Evolutionary conservation across 345 rosid species (phyloP), one percentile per base, ranked within the genome.

Genomic region (Pugionium dolabratum): DNA sequence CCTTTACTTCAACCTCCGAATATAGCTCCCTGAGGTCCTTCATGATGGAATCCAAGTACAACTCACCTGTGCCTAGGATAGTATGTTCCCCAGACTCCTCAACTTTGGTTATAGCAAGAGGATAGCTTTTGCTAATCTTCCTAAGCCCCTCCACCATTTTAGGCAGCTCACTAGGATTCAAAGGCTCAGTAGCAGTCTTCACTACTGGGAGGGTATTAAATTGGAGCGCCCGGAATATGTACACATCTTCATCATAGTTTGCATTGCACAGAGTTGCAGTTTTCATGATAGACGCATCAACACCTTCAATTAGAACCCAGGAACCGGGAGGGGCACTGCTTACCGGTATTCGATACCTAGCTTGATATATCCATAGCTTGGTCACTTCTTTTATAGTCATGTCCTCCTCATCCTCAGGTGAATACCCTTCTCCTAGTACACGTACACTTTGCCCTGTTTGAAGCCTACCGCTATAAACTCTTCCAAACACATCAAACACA

Each of bases 1-100:
- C 99, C 96, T 94, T 94, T 62, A 94, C 99, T 86, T 94, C 99
- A 54, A 90, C 99, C 78, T 94, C 99, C 63, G 99, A 88, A 71
- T 90, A 94, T 51, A 94, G 89, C 79, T 94, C 99, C 76, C 99
- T 85, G 31, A 94, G 93, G 80, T 94, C 99, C 79, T 90, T 90
- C 99, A 94, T 88, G 52, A 94, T 94, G 4, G 99, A 90, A 79
- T 94, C 97, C 82, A 90, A 75, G 75, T 88, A 94, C 73, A 94
- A 59, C 78, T 94, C 99, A 60, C 99, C 96, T 37, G 99, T 94
- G 57, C 97, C 99, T 65, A 94, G 79, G 74, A 88, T 87, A 53
- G 97, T 88, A 75, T 94, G 99, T 79, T 94, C 99, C 25, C 99
- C 99, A 47, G 96, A 90, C 79, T 94, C 97, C 76, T 94, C 97